Base-by-base conservation (phyloP, 768 basidiomycete species). In the Termitomyces sp. region DNA sequence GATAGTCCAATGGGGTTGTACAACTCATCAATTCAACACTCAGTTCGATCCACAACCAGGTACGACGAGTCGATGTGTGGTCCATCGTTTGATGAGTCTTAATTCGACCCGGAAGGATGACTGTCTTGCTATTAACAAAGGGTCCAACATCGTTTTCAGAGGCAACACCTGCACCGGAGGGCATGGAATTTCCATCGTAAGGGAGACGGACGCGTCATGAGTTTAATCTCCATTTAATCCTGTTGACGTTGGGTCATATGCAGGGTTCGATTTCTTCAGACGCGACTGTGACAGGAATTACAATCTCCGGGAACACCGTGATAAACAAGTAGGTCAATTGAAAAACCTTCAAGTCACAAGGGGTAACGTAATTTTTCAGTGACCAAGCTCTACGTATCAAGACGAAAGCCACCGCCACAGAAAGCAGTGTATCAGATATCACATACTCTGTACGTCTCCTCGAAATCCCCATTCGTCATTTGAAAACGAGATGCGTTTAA, bases 181-280 rank as follows among this genome's bases (percentile, higher is more conserved):
- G 3, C 87, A 90, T 50, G 86, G 87, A 29, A 81, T 86, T 59
- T 85, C 83, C 4, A 75, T 88, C 28, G 87, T 87, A 51, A 74
- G 81, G 9, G 33, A 24, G n/a, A 12, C 22, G 28, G 5, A 20
- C 22, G 54, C 37, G 28, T 63, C 56, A 48, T 78, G 65, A 52
- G 59, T 13, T 66, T 65, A 16, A 15, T 77, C 77, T 13, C 22
- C 13, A 1, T 4, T 28, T 15, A 10, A n/a, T 28, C n/a, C 12
- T 13, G n/a, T n/a, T 20, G 79, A 82, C 54, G n/a, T 61, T 60
- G 33, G 75, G 65, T 50, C 31, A 58, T 8, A 65, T 66, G 12
- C 53, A 85, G 83, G 86, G 84, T 22, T 85, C 85, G 9, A 80
- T 85, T 59, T 52, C 65, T 39, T 81, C 81, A 5, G 64, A 74